These are phyloP conservation scores for Trichoderma simmonsii DNA, from an alignment of 2,329 filamentous ascomycete species.

Conservation along the genomic window DNA sequence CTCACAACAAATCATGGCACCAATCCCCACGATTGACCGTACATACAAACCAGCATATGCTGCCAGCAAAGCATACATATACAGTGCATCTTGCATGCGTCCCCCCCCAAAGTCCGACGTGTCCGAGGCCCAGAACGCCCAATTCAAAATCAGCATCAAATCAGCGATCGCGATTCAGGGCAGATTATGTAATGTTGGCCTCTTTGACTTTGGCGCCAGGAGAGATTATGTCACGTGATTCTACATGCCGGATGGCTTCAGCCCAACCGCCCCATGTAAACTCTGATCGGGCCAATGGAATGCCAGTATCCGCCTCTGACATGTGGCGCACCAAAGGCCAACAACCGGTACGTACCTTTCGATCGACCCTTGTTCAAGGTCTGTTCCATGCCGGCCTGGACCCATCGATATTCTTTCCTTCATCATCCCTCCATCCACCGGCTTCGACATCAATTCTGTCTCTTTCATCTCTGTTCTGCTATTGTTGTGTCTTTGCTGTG, in stretches of 20 bases:
- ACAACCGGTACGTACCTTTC: background rate
- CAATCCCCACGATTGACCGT: background rate
- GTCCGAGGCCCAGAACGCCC: conserved; percentile 6
- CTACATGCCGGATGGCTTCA: conserved; percentile 6
- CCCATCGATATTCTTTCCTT: conserved; percentile 12
- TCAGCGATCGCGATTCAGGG: background rate
- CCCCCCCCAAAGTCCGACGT: conserved; percentile 10
- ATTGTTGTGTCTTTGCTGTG: background rate
- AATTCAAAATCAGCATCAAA: background rate
- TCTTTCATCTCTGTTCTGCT: background rate
- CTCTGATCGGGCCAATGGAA: conserved; percentile 14
- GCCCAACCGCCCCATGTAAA: conserved; percentile 9
- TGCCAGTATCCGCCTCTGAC: background rate
- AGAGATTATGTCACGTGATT: conserved; percentile 14
- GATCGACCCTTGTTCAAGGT: conserved; percentile 6
- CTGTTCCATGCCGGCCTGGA: background rate
- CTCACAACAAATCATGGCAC: background rate
- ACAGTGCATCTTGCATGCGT: background rate
- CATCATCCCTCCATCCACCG: conserved; percentile 14
- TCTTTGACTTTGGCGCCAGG: background rate
- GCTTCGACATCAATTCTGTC: conserved; percentile 1
- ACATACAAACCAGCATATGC: background rate
- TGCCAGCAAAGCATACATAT: conserved; percentile 17
- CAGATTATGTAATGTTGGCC: conserved; percentile 1
- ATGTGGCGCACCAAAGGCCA: conserved; percentile 15